A percentile compares a stretch with the other conserved stretches of the same genome.
Conservation (phyloP, 148 eudicot genomes). For the Rhododendron vialii region DNA sequence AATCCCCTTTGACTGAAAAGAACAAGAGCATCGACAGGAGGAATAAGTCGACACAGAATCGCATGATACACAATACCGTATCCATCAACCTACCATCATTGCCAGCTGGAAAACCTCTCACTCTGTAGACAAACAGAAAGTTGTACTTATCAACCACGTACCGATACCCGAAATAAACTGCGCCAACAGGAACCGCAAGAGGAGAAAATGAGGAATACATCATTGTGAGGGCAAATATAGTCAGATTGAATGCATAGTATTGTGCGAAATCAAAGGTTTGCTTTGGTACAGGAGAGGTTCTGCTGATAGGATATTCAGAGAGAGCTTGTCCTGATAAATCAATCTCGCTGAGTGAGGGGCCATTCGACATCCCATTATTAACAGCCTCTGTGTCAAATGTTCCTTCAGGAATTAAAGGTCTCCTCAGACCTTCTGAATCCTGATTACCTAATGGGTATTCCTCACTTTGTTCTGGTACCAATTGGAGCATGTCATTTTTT, state of each 20-base stretch:
- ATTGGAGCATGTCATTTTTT: constrained; percentile 91
- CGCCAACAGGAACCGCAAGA: constrained; percentile 90
- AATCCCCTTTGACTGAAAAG: constrained; percentile 85
- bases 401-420: constrained; percentile 67
- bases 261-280: constrained; percentile 94
- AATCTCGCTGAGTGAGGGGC: constrained; percentile 30
- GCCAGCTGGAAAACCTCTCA: constrained; percentile 93
- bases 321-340: constrained; percentile 72
- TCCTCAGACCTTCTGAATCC: constrained; percentile 47
- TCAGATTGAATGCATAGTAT: constrained; percentile 91
- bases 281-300: constrained; percentile 86
- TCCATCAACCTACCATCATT: constrained; percentile 95
- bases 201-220: constrained; percentile 89
- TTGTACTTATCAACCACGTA: constrained; percentile 96
- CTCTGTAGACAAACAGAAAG: constrained; percentile 92
- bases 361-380: constrained; percentile 26
- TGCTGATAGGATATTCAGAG: constrained; percentile 76
- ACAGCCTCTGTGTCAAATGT: constrained; percentile 27
- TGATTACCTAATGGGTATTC: constrained; percentile 56
- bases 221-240: constrained; percentile 87
- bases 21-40: constrained; percentile 80
- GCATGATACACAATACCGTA: constrained; percentile 73
- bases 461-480: constrained; percentile 82
- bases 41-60: constrained; percentile 88
- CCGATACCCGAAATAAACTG: constrained; percentile 86